Base-by-base conservation (phyloP, 257 asterid species). In the Nemophila menziesii region DNA sequence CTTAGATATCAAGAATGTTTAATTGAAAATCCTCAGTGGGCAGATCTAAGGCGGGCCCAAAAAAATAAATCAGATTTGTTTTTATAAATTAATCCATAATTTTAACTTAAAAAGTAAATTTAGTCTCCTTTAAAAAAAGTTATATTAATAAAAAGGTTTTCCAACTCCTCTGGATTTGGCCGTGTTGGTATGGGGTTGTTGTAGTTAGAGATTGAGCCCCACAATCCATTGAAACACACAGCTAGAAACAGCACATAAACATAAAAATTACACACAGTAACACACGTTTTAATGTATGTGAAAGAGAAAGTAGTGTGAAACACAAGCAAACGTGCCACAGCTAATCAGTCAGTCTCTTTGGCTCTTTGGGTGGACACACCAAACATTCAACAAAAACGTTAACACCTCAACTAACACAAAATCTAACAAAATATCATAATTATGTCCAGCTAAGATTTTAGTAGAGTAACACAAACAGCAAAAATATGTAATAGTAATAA, bases 21-120 rank as follows among this genome's bases (percentile, higher is more conserved):
- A 61, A 58, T 52, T 46, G 62, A 70, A 26, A 65, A 52, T 51
- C 58, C 46, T 56, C 43, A 56, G 48, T n/a, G n/a, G n/a, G n/a
- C n/a, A n/a, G n/a, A n/a, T n/a, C n/a, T n/a, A n/a, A n/a, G n/a
- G n/a, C n/a, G n/a, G n/a, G n/a, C n/a, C n/a, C n/a, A n/a, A n/a
- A n/a, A n/a, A n/a, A n/a, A n/a, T n/a, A n/a, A n/a, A n/a, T n/a
- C n/a, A n/a, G n/a, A n/a, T n/a, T n/a, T n/a, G n/a, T n/a, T n/a
- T n/a, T n/a, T n/a, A n/a, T n/a, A n/a, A n/a, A n/a, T n/a, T n/a
- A n/a, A n/a, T n/a, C n/a, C n/a, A n/a, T n/a, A n/a, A n/a, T n/a
- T n/a, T n/a, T n/a, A n/a, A n/a, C n/a, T n/a, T n/a, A n/a, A n/a
- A n/a, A n/a, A n/a, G n/a, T n/a, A n/a, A n/a, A n/a, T n/a, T n/a